These are phyloP conservation scores for Primulina huaijiensis DNA, from an alignment of 257 asterid species.

Conservation along the genomic window DNA sequence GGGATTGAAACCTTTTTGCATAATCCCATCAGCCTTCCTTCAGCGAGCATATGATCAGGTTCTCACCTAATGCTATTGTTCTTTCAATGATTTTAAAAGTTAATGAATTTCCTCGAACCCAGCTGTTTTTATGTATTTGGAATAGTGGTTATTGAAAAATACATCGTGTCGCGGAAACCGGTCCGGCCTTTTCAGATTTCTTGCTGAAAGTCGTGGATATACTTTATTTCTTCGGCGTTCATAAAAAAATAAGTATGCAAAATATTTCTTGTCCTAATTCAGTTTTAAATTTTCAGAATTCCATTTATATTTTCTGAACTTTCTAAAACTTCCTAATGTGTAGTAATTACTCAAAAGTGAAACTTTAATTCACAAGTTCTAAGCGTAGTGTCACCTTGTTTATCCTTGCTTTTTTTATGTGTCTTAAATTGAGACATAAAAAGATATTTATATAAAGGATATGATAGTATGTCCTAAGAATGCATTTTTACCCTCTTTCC, in stretches of 20 bases:
- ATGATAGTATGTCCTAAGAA: conserved; percentile 3
- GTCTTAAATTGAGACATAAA: not conserved
- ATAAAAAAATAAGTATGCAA: not conserved
- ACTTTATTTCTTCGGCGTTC: too few relatives aligned
- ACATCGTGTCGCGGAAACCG: not conserved
- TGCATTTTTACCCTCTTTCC: conserved; percentile 11
- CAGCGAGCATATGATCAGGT: conserved; percentile 95
- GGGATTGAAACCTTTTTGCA: conserved; percentile 86
- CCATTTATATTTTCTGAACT: too few relatives aligned
- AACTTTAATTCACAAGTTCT: not conserved
- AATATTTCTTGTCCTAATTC: not conserved
- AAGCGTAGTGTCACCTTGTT: not conserved
- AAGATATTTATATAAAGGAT: not conserved
- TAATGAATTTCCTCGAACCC: too few relatives aligned
- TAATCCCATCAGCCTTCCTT: conserved; percentile 79
- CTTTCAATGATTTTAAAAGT: not conserved
- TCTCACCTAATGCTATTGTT: conserved; percentile 4
- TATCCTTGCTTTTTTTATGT: not conserved
- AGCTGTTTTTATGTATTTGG: not conserved
- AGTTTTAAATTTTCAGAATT: too few relatives aligned
- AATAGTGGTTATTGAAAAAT: too few relatives aligned
- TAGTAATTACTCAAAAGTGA: not conserved
- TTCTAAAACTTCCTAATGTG: not conserved
- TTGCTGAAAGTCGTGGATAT: too few relatives aligned
- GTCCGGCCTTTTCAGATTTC: not conserved